phyloP scores from a whole-genome alignment of 1,284 basidiomycete species.

The Melampsora larici-populina region DNA sequence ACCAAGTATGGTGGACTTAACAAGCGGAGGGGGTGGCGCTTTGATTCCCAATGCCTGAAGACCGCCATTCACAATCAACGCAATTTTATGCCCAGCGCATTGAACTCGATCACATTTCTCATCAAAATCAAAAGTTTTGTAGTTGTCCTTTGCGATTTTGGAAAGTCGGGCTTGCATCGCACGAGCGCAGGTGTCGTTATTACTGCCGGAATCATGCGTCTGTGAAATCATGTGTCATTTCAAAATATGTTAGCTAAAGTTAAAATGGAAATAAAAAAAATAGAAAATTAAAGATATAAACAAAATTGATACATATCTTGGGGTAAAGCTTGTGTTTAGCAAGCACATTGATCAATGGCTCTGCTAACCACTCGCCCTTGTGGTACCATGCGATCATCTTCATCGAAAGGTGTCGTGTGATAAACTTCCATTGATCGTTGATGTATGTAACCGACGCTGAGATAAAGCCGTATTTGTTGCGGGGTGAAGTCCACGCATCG shows the following conservation, averaged over 20 bases:
- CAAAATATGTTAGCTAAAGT: not conserved
- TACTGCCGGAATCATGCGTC: conserved; percentile 7
- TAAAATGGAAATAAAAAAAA: not conserved
- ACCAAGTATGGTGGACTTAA: not conserved
- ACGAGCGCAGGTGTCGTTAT: not conserved
- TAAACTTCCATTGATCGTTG: not conserved
- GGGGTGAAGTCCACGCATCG: conserved; percentile 21
- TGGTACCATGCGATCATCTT: conserved; percentile 18
- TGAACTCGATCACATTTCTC: not conserved
- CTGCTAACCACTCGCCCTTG: conserved; percentile 8
- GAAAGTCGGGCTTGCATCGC: too few relatives aligned
- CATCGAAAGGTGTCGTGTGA: not conserved
- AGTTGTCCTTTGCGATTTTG: too few relatives aligned
- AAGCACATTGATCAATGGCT: not conserved
- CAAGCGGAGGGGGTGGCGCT: not conserved
- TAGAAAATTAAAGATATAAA: not conserved
- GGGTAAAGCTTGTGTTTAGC: conserved; percentile 1
- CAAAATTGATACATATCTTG: conserved; percentile 8
- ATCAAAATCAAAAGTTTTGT: too few relatives aligned
- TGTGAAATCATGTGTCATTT: not conserved
- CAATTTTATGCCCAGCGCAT: conserved; percentile 20
- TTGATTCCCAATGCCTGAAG: too few relatives aligned
- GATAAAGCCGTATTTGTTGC: conserved; percentile 21
- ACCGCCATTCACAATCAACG: too few relatives aligned
- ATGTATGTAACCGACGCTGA: too few relatives aligned